Evolutionary conservation across 192 early-diverging fungal species (phyloP), one percentile per base, ranked within the genome.

Genomic region (Coemansia sp.): DNA sequence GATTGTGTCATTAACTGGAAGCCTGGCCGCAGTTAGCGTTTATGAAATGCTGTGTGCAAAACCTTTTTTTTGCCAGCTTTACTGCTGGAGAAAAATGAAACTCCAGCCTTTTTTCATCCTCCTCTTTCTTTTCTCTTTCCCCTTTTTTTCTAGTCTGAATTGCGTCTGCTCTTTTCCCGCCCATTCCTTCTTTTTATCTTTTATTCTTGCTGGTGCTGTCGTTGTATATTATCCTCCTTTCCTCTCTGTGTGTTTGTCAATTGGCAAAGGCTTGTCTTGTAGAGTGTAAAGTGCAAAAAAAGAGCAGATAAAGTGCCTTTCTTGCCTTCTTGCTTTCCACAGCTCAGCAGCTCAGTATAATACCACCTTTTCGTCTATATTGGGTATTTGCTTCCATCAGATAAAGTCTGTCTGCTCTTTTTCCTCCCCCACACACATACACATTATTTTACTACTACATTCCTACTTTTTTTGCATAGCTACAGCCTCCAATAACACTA

Each of bases 111-210:
- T 52, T 52, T 22, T 45, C 13, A 45, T 9, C 43, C 8, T 12
- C 43, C 55, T 45, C 18, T 67, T 67, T 67, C 47, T 63, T 57
- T 47, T 58, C 6, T 61, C 48, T 6, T 68, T 51, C 41, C 13
- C 46, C 32, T 26, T 9, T 16, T 13, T 37, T 18, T 61, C 15
- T 5, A 46, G 8, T 62, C 46, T 47, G 5, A 46, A 47, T 47
- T 61, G 12, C 18, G 21, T 54, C 41, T 61, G 49, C 49, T 52
- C 13, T 49, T 49, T n/a, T 18, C 18, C 16, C 49, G 19, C 18
- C 18, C 7, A 49, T 15, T 22, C 11, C 49, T 32, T 19, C 48
- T 54, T 68, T 49, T 41, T 61, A 49, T 16, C 8, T 12, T 62
- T 8, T 18, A 19, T 39, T 52, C 9, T 40, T 40, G 6, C 45